Percentiles rank a stretch among this genome's conserved stretches.
phyloP scores from a whole-genome alignment of 495 filamentous ascomycete species.

The Stereocaulon alpinum region DNA sequence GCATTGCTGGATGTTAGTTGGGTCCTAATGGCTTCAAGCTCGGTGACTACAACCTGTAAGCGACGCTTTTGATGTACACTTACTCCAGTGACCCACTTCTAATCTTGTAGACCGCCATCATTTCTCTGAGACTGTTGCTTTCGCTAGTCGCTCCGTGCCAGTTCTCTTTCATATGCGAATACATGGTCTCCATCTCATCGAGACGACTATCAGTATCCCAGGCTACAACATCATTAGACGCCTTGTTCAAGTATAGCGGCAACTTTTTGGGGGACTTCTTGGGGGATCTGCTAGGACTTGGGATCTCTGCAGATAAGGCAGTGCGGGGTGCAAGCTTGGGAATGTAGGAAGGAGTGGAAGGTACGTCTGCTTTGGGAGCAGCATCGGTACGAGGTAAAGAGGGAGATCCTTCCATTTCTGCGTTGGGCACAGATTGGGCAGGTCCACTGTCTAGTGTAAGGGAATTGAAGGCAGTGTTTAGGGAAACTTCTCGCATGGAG shows the following conservation, averaged over 20 bases:
- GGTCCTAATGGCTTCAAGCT: constrained; percentile 52
- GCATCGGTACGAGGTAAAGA: constrained; percentile 26
- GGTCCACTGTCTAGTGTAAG: constrained; percentile 22
- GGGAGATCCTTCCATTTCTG: constrained; percentile 20
- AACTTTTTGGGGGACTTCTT: constrained; percentile 24
- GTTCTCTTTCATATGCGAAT: constrained; percentile 47
- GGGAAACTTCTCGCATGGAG: constrained; percentile 27
- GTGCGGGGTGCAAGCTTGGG: constrained; percentile 23
- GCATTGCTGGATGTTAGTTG: constrained; percentile 47
- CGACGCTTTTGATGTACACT: constrained; percentile 3
- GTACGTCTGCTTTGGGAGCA: constrained; percentile 24
- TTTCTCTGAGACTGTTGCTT: constrained; percentile 54
- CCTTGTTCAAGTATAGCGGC: constrained; percentile 53
- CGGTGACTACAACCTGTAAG: constrained; percentile 41
- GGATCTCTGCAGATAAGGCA: constrained; percentile 24
- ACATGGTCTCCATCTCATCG: constrained; percentile 53
- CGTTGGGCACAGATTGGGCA: constrained; percentile 20
- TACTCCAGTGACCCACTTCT: constrained; percentile 46
- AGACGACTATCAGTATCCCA: constrained; percentile 63
- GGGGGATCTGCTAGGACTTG: constrained; percentile 29
- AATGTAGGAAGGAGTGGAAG: constrained; percentile 29
- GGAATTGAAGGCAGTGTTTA: constrained; percentile 27
- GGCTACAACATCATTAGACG: constrained; percentile 56
- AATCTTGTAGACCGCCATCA: constrained; percentile 57
- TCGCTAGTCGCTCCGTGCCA: constrained; percentile 51